These are phyloP conservation scores for Helianthus annuus DNA, from an alignment of 129 eudicot genomes.

Conservation along the genomic window HanXRQr2.0-SUNRISE NC_035446.2:171643199-171643698, in stretches of 20 bases:
- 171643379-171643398: constrained; percentile 78
- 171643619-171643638: constrained; percentile 34
- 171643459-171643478: constrained; percentile 88
- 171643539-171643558: constrained; percentile 20
- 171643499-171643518: not conserved
- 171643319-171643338: constrained; percentile 88
- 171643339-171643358: constrained; percentile 78
- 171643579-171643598: constrained; percentile 16
- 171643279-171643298: constrained; percentile 10
- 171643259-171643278: not conserved
- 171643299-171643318: constrained; percentile 64
- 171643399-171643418: constrained; percentile 53
- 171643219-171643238: constrained; percentile 40
- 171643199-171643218: constrained; percentile 93
- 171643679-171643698: constrained; percentile 33
- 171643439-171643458: constrained; percentile 77
- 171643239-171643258: constrained; percentile 13
- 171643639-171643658: constrained; percentile 34
- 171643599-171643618: constrained; percentile 27
- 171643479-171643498: constrained; percentile 53
- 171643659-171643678: constrained; percentile 24
- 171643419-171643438: constrained; percentile 61
- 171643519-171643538: constrained; percentile 7
- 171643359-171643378: constrained; percentile 56
- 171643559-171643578: constrained; percentile 54